Conservation (phyloP, 805 yeast species). For the Metschnikowia sp. region DNA sequence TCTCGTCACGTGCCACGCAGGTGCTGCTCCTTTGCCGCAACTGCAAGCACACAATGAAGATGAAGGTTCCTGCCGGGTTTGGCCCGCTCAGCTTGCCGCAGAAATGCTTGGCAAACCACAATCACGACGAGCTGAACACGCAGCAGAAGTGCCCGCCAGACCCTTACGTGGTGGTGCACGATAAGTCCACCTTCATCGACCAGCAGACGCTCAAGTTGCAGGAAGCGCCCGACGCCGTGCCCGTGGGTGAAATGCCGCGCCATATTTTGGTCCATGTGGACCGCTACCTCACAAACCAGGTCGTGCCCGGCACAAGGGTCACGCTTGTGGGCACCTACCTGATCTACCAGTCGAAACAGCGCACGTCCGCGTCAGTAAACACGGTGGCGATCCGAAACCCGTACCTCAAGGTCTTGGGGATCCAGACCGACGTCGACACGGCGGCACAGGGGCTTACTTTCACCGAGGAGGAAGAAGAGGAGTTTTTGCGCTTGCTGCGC, state of each 20-base stretch:
- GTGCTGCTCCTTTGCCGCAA: constrained; percentile 82
- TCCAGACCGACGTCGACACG: constrained; percentile 77
- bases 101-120: constrained; percentile 50
- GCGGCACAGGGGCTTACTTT: constrained; percentile 59
- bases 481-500: constrained; percentile 75
- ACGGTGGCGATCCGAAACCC: constrained; percentile 94
- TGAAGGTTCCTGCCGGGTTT: constrained; percentile 64
- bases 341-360: constrained; percentile 71
- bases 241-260: constrained; percentile 98
- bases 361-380: constrained; percentile 29
- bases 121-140: constrained; percentile 41
- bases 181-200: constrained; percentile 88
- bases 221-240: constrained; percentile 98
- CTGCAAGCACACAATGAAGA: constrained; percentile 75
- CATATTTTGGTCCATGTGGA: constrained; percentile 85
- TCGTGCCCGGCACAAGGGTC: constrained; percentile 94
- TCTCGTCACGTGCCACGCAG: constrained; percentile 80
- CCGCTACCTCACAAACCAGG: constrained; percentile 81
- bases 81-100: constrained; percentile 69
- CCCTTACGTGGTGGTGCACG: constrained; percentile 92
- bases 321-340: constrained; percentile 91
- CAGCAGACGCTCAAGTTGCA: constrained; percentile 93
- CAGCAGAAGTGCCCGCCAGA: constrained; percentile 76
- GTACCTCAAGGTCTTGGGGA: constrained; percentile 80
- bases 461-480: constrained; percentile 92